phyloP scores from a whole-genome alignment of 306 rosid species.

The Prinsepia uniflora region DNA sequence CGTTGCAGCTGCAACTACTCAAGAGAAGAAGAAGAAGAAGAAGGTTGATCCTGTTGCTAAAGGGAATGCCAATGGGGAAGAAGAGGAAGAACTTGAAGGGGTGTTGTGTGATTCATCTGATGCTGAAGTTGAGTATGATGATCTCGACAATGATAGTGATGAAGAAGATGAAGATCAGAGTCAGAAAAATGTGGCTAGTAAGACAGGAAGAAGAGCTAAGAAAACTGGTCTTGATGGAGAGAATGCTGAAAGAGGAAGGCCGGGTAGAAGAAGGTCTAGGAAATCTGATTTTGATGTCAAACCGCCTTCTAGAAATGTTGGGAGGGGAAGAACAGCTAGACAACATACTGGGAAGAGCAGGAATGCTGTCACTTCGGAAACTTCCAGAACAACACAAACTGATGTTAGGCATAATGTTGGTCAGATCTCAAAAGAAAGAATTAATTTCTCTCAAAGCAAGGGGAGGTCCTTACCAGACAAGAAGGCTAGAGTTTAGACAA shows the following conservation, averaged over 20 bases:
- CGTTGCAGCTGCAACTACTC: constrained; percentile 25
- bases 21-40: constrained; percentile 35
- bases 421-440: not conserved
- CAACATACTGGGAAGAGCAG: constrained; percentile 13
- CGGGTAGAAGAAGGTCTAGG: not conserved
- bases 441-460: constrained; percentile 3
- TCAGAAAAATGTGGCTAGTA: constrained; percentile 16
- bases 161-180: constrained; percentile 30
- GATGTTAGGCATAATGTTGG: constrained; percentile 3
- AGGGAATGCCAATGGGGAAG: constrained; percentile 20
- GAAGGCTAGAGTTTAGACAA: not conserved
- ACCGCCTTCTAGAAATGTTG: not conserved
- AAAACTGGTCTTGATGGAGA: constrained; percentile 4
- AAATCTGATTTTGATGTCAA: constrained; percentile 12
- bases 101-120: constrained; percentile 32
- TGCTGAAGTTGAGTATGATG: constrained; percentile 36
- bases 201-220: constrained; percentile 24
- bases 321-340: constrained; percentile 13
- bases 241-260: constrained; percentile 15
- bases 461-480: not conserved
- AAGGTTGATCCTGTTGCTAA: constrained; percentile 10
- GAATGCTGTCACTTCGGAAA: constrained; percentile 14
- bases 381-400: constrained; percentile 16
- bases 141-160: constrained; percentile 23
- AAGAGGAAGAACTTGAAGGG: constrained; percentile 28